Evolutionary conservation across 2,329 filamentous ascomycete genomes (phyloP).

Genomic region (Anisogramma anomala): DNA sequence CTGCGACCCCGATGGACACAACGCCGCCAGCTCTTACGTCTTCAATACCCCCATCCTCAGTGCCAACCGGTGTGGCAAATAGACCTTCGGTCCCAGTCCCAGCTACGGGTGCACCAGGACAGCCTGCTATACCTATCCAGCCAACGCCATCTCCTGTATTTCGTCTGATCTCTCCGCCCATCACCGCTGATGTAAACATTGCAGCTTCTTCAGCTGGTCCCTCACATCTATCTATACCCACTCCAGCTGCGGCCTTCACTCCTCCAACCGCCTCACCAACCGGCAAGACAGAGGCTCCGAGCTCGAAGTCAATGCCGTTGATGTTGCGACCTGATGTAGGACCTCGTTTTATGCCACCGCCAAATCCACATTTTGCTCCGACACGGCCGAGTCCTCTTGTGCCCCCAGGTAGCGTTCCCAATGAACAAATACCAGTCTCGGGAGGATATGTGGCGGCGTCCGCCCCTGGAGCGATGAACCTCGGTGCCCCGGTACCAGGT

Average conservation of each 20-base stretch:
- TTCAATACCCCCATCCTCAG: neutral
- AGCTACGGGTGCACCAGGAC: constrained; percentile 11
- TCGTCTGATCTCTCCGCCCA: constrained; percentile 5
- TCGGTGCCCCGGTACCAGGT: constrained; percentile 19
- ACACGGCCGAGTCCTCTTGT: constrained; percentile 17
- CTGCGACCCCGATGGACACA: constrained; percentile 1
- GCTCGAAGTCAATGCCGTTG: constrained; percentile 6
- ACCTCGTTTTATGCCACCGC: constrained; percentile 14
- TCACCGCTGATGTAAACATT: neutral
- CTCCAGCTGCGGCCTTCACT: constrained; percentile 1
- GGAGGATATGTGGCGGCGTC: constrained; percentile 16
- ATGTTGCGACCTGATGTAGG: constrained; percentile 12
- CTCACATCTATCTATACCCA: constrained; percentile 1
- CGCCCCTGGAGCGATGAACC: constrained; percentile 18
- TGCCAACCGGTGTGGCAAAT: constrained; percentile 9
- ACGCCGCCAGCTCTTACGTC: neutral
- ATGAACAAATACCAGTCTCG: constrained; percentile 19
- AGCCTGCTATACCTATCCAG: constrained; percentile 16
- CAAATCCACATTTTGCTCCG: constrained; percentile 12
- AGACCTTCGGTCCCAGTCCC: constrained; percentile 18
- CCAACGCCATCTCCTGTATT: constrained; percentile 8
- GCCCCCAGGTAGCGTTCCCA: constrained; percentile 18
- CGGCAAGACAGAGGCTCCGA: constrained; percentile 11
- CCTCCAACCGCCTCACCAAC: constrained; percentile 1
- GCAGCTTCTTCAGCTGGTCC: neutral